Evolutionary conservation across 495 filamentous ascomycete species (phyloP), one percentile per base, ranked within the genome.

Genomic region (Penicillium goetzii): DNA sequence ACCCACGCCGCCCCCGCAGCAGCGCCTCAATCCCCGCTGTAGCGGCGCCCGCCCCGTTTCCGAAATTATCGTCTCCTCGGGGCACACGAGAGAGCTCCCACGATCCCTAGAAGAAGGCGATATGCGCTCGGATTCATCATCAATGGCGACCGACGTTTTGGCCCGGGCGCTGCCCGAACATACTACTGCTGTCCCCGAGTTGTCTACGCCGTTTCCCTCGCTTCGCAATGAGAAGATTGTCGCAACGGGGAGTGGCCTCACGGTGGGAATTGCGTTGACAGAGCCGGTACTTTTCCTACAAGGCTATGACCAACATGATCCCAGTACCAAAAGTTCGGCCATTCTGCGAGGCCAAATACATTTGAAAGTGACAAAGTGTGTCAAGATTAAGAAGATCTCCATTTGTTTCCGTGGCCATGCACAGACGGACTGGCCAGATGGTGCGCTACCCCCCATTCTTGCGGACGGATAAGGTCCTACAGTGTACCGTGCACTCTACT

Each of bases 351-450:
- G 95, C 8, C 92, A 88, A 71, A 76, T 99, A 58, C 87, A 90
- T 72, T 73, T 99, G 56, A 88, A 88, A 63, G 84, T 97, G 11
- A 89, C 89, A 43, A 99, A 98, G 76, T 89, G 88, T 67, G 88
- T 92, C 41, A 99, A 99, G 80, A 89, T 99, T 62, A 97, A 96
- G 81, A 88, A 92, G n/a, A 85, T 99, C 32, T 91, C 90, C 6
- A 79, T 99, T 53, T 91, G 89, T 66, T 93, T 99, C 67, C 84
- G 87, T 32, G 95, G 94, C 19, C 89, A 89, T 71, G 89, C 92
- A 3, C 87, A 89, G 64, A 99, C 95, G 0, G 92, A 97, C 71
- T 99, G 95, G 95, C 95, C 96, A 23, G 95, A 99, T 81, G 95
- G 89, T 91, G 77, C 26, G 74, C 54, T 53, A 19, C 19, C 50